Base-by-base conservation (phyloP, 148 eudicot genomes). In the Silene uniflora region DNA sequence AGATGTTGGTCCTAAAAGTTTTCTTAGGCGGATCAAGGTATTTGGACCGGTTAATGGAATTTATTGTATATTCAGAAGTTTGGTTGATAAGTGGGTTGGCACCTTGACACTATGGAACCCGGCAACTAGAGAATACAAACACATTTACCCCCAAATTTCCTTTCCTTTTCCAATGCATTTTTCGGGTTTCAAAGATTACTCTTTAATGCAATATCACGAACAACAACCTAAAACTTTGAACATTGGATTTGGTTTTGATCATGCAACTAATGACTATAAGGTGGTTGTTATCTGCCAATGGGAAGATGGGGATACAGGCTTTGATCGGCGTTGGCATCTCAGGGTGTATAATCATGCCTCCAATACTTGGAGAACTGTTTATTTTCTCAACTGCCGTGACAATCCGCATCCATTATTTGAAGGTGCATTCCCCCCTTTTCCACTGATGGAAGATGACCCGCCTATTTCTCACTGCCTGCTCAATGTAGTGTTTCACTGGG, bases 401-500 rank as follows among this genome's bases (percentile, higher is more conserved):
- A 4, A 11, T 63, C 17, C 39, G 5, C 67, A 24, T 27, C 67
- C 67, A 10, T 25, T 23, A 63, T 63, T 63, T 27, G 67, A 13
- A 25, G 32, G 35, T 12, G 32, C 23, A 63, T 63, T 2, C 4
- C 46, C 69, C 10, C 6, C 44, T 6, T 66, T 66, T 32, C 69
- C 69, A 7, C 14, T 66, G 6, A 16, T 29, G 35, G 47, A 35
- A 16, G 0, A 3, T 1, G 42, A 29, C 18, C 44, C 46, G 7
- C 46, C 44, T 23, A 35, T 66, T 66, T 66, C 69, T 66, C 44
- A 66, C 10, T 66, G 69, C 42, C 27, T 66, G 2, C 69, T 66
- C 69, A 32, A 66, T 32, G 69, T 49, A 1, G 69, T 66, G 49
- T 66, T 66, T 35, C 69, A 66, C 22, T 66, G 69, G 69, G 69